phyloP scores from a whole-genome alignment of 345 rosid genomes.

The Cardamine resedifolia region DNA sequence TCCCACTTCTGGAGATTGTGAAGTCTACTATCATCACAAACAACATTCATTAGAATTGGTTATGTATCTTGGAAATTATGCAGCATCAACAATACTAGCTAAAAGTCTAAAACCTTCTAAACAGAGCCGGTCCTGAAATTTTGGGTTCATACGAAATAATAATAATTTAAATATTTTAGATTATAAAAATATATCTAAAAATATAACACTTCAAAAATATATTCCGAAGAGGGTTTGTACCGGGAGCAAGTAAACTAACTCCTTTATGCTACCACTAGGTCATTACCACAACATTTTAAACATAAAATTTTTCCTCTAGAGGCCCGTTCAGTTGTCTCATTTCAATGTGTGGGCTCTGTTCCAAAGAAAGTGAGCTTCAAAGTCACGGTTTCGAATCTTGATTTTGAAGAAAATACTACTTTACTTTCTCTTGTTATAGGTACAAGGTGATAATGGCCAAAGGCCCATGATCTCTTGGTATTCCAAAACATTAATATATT shows the following conservation, averaged over 20 bases:
- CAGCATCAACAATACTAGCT: too few relatives aligned
- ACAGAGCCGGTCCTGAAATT: neutral
- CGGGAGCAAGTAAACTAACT: too few relatives aligned
- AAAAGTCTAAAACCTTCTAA: too few relatives aligned
- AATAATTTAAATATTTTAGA: too few relatives aligned
- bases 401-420: neutral
- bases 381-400: neutral
- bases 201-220: too few relatives aligned
- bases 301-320: too few relatives aligned
- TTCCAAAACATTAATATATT: neutral
- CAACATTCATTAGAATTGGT: neutral
- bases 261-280: too few relatives aligned
- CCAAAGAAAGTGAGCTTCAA: too few relatives aligned
- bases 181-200: too few relatives aligned
- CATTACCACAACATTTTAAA: too few relatives aligned
- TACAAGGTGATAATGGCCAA: neutral
- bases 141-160: neutral
- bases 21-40: slow-evolving; percentile 15
- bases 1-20: slow-evolving; percentile 25
- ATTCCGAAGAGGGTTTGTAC: too few relatives aligned
- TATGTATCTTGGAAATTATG: neutral
- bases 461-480: neutral
- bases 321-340: neutral
- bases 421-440: neutral
- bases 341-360: too few relatives aligned